Conservation (phyloP, 2,329 filamentous ascomycete species). For the Westerdykella sp. region DNA sequence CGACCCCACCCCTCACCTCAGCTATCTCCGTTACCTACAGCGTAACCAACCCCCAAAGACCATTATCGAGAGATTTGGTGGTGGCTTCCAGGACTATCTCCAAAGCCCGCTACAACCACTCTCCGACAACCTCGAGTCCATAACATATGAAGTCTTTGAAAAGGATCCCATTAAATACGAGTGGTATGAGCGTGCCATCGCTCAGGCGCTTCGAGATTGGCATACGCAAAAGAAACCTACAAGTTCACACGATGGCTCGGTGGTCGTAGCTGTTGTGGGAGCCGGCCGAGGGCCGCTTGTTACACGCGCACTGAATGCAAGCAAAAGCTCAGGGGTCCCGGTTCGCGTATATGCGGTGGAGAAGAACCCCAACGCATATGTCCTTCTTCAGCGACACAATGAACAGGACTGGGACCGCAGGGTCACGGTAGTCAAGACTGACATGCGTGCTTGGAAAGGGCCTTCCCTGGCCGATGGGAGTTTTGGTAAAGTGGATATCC, state of each 20-base stretch:
- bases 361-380: constrained; percentile 97
- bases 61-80: constrained; percentile 59
- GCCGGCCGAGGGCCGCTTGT: constrained; percentile 90
- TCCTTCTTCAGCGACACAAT: constrained; percentile 84
- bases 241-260: constrained; percentile 61
- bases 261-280: constrained; percentile 87
- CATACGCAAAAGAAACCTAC: constrained; percentile 64
- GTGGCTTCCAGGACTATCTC: constrained; percentile 85
- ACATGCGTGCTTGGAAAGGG: constrained; percentile 95
- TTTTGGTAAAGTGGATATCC: constrained; percentile 73
- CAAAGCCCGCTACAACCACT: constrained; percentile 92
- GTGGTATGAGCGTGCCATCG: constrained; percentile 84
- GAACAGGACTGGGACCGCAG: constrained; percentile 66
- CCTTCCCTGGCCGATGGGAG: constrained; percentile 53
- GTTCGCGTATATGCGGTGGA: constrained; percentile 90
- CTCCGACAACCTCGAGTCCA: constrained; percentile 92
- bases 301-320: constrained; percentile 76
- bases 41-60: constrained; percentile 65
- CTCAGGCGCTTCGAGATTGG: constrained; percentile 77
- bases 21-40: constrained; percentile 80
- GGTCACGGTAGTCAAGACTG: constrained; percentile 86
- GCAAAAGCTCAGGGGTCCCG: constrained; percentile 64
- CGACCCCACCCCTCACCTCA: constrained; percentile 60
- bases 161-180: constrained; percentile 97
- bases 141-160: constrained; percentile 98